Evolutionary conservation across 1,139 yeast genomes (phyloP), one percentile per base, ranked within the genome.

Genomic region (Yamadazyma atlantica): DNA sequence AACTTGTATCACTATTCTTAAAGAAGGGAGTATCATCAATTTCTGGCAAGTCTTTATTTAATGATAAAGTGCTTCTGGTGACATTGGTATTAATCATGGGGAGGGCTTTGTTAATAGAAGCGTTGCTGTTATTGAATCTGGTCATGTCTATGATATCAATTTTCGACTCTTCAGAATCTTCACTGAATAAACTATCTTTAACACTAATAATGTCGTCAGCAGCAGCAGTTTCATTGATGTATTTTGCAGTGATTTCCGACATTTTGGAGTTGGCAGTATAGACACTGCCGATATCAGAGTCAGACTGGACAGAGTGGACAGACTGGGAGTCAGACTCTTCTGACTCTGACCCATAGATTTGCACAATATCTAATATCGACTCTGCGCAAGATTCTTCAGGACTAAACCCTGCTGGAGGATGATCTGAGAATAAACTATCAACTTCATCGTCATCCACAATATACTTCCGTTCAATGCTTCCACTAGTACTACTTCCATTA

Each of bases 361-460:
- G 39, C 13, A 50, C 49, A 11, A 50, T 40, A 21, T 46, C 50
- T 15, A 49, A 16, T 9, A 48, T 34, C 9, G 49, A 44, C 11
- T 36, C 36, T 12, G 52, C 50, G 11, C 40, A 35, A 13, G 24
- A 31, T 21, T 35, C 40, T 9, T 48, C 48, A 10, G 43, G 40
- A 9, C 24, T 22, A 11, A 28, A 26, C 9, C 8, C 9, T 9
- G 6, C 22, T 6, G 22, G 22, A 19, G 22, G 22, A 7, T n/a
- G n/a, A n/a, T 22, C 22, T 31, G 47, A 56, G 34, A 58, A 57
- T 29, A 60, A 45, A 38, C 61, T 56, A 36, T 60, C 63, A 4
- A 40, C 22, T 9, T 36, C 45, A 19, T 42, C 42, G 36, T 40
- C 38, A 12, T 42, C 45, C 9, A 42, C 36, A 11, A 42, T 40